Evolutionary conservation across 768 basidiomycete species (phyloP), one percentile per base, ranked within the genome.

Genomic region (Brasilioporus rufonigricans): DNA sequence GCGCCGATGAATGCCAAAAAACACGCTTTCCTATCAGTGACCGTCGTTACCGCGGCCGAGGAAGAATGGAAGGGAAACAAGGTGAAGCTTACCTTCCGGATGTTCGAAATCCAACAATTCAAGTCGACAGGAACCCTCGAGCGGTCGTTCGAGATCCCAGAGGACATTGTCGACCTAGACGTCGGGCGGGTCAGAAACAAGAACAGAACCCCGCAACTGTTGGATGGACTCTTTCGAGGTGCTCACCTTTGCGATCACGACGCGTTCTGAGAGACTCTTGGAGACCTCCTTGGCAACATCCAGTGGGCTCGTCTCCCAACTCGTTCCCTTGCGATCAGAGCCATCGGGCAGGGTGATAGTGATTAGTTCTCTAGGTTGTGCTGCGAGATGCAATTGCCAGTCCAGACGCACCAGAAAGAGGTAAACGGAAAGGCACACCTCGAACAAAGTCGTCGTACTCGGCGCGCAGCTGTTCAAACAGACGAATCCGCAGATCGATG

Each of bases 1-100:
- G 97, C 0, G 97, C 97, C 24, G 95, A 98, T 18, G 97, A 98
- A 71, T 98, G 97, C 97, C 97, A 99, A 78, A 98, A 99, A 9
- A 99, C 97, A 64, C 87, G 89, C 73, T 98, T 94, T 56, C 96
- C 94, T 86, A 50, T 27, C 18, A 24, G 12, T 1, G 2, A 10
- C 27, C 33, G 23, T 33, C 10, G 12, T 21, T 27, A 26, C 14
- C 31, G n/a, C 18, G 9, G 8, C 13, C 11, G 3, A 46, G 9
- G 7, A 8, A 26, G 11, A 16, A 21, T 2, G 8, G n/a, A n/a
- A n/a, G n/a, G 11, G 8, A 19, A 40, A 3, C 5, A 23, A 24
- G 18, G 6, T 8, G 18, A 24, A 3, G 14, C 38, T 29, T 3
- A 60, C 92, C 93, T 77, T 95, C 93, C 3, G 87, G 84, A 64